phyloP scores from a whole-genome alignment of 257 asterid genomes.

The Nicotiana attenuata region DNA sequence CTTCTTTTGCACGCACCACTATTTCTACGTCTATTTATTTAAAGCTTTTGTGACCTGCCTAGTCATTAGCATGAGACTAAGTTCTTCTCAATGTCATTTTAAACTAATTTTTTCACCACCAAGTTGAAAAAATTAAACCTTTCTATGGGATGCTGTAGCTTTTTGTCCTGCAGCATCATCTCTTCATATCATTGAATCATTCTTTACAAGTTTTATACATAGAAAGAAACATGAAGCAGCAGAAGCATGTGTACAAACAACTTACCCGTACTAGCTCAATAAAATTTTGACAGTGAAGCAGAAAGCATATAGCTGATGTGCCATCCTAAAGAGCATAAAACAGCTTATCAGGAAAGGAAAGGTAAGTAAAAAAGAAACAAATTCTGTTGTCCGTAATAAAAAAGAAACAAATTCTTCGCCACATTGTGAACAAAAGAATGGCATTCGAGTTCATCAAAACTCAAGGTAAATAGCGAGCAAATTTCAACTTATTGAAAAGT shows the following conservation, averaged over 20 bases:
- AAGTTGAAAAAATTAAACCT: background rate
- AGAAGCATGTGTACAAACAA: constrained; percentile 7
- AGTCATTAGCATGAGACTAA: background rate
- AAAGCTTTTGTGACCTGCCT: background rate
- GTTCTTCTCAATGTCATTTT: background rate
- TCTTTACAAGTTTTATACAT: background rate
- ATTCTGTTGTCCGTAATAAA: background rate
- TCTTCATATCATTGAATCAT: background rate
- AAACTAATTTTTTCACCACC: background rate
- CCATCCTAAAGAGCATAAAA: constrained; percentile 51
- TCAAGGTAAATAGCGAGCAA: background rate
- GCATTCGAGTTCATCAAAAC: background rate
- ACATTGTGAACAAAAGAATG: background rate
- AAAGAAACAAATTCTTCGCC: background rate
- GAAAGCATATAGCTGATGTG: constrained; percentile 64
- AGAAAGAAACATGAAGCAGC: constrained; percentile 7
- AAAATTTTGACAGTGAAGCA: constrained; percentile 82
- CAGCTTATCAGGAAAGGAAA: background rate
- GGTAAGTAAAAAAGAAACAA: background rate
- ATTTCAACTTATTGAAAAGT: background rate
- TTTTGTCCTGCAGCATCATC: background rate
- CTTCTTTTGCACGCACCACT: background rate
- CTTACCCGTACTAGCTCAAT: constrained; percentile 87
- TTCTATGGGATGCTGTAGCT: background rate
- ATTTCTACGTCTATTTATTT: background rate